Evolutionary conservation across 345 rosid species (phyloP).

Genomic region (Hibiscus tridactylites): DNA sequence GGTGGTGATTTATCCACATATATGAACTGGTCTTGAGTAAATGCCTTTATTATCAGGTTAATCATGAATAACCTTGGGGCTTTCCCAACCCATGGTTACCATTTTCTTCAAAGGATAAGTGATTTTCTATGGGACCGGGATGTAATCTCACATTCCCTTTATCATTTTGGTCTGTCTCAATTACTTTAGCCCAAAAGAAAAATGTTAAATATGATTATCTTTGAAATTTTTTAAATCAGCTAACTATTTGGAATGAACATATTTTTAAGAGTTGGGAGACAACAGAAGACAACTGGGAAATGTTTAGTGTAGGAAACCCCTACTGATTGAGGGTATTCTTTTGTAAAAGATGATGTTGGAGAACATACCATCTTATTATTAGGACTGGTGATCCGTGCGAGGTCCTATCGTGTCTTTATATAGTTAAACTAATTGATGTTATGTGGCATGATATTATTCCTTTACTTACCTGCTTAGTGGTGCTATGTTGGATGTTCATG

Average conservation of each 20-base stretch:
- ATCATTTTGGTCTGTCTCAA: background rate
- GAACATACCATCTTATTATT: background rate
- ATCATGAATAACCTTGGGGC: background rate
- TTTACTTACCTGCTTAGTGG: too few relatives aligned
- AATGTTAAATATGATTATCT: background rate
- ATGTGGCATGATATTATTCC: too few relatives aligned
- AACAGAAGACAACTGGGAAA: background rate
- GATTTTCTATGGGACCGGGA: background rate
- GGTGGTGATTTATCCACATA: background rate
- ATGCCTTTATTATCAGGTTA: background rate
- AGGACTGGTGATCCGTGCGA: background rate
- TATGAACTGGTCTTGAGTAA: background rate
- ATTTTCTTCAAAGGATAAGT: background rate
- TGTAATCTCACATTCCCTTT: background rate
- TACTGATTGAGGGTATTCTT: background rate
- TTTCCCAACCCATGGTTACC: background rate
- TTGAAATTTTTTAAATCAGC: background rate
- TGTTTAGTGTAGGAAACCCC: background rate
- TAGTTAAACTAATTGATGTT: too few relatives aligned
- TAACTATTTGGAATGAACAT: background rate
- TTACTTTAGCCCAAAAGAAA: background rate
- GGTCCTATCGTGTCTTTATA: too few relatives aligned
- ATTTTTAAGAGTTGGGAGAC: background rate
- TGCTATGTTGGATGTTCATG: background rate
- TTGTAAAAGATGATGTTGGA: slow-evolving; percentile 4